These are phyloP conservation scores for Lichtheimia ornata DNA, from an alignment of 371 early-diverging fungal species.

Conservation along the genomic window DNA sequence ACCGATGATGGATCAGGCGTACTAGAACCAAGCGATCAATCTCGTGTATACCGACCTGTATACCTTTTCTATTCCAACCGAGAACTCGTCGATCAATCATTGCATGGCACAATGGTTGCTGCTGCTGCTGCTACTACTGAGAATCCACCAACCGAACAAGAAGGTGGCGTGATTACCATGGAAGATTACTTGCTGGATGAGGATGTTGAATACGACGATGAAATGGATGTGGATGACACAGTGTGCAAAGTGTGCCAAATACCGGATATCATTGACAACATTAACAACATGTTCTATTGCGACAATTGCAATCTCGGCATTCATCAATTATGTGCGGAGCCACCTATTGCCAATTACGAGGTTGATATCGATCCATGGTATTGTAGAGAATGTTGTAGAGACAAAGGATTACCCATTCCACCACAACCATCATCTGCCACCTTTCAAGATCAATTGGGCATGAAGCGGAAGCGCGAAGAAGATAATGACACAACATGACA, in stretches of 20 bases:
- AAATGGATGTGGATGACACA: constrained; percentile 24
- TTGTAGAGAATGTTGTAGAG: constrained; percentile 38
- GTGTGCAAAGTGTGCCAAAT: constrained; percentile 41
- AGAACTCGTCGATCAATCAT: constrained; percentile 11
- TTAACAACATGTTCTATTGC: constrained; percentile 50
- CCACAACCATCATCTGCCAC: background rate
- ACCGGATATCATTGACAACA: constrained; percentile 29
- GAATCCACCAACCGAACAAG: background rate
- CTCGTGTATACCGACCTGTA: constrained; percentile 34
- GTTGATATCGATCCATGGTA: constrained; percentile 47
- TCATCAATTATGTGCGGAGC: constrained; percentile 48
- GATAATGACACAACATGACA: background rate
- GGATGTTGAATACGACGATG: constrained; percentile 8
- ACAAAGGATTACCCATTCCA: constrained; percentile 32
- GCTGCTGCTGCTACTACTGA: background rate
- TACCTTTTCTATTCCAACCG: constrained; percentile 44
- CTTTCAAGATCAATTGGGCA: background rate
- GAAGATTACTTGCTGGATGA: constrained; percentile 44
- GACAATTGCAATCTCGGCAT: constrained; percentile 44
- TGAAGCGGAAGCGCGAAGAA: constrained; percentile 23
- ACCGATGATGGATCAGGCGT: background rate
- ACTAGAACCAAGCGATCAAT: background rate
- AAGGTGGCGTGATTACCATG: constrained; percentile 25
- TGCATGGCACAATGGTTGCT: background rate
- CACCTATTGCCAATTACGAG: constrained; percentile 39